phyloP scores from a whole-genome alignment of 805 yeast species.

The Candida anglica region DNA sequence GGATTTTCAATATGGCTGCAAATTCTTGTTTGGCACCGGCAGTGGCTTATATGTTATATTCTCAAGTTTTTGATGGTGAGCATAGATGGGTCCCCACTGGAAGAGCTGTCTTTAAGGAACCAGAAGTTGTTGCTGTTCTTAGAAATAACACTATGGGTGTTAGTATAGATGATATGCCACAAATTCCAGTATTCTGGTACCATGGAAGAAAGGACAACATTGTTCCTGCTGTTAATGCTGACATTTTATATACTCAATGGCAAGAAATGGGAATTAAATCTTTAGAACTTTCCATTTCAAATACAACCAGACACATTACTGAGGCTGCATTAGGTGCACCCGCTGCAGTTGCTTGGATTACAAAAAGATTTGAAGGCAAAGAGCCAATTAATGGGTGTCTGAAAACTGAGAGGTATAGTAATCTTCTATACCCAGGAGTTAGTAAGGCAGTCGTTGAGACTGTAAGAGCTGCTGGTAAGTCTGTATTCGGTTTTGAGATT shows the following conservation, averaged over 20 bases:
- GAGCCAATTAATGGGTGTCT: constrained; percentile 8
- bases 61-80: constrained; percentile 1
- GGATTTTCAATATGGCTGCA: not conserved
- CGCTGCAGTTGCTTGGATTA: constrained; percentile 11
- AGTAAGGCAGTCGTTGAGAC: not conserved
- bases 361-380: constrained; percentile 8
- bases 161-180: constrained; percentile 9
- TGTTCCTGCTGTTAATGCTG: constrained; percentile 11
- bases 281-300: constrained; percentile 15
- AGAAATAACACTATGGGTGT: constrained; percentile 1
- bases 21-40: not conserved
- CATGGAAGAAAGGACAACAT: constrained; percentile 15
- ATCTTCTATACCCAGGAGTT: constrained; percentile 8
- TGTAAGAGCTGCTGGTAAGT: constrained; percentile 1
- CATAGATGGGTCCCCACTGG: not conserved
- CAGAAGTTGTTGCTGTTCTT: not conserved
- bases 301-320: constrained; percentile 6
- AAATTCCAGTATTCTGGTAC: constrained; percentile 16
- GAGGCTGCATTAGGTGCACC: constrained; percentile 11
- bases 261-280: constrained; percentile 21
- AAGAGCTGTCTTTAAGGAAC: not conserved
- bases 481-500: too few relatives aligned
- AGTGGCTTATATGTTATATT: not conserved
- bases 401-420: constrained; percentile 7
- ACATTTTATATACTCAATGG: constrained; percentile 16